Base-by-base conservation (phyloP, 306 rosid species). In the Trifolium pratense region DNA sequence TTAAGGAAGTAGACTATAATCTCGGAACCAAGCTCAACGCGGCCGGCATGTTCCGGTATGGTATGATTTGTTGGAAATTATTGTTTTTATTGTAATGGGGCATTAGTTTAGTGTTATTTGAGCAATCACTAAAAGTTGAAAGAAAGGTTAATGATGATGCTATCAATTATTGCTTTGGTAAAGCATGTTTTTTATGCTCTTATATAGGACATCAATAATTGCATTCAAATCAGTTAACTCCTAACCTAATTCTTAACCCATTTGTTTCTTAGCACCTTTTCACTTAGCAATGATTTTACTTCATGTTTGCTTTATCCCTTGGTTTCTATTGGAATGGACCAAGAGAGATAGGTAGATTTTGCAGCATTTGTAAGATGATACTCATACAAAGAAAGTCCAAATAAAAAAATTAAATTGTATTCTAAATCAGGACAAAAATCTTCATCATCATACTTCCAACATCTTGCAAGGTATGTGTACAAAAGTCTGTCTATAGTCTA, bases 401-500 rank as follows among this genome's bases (percentile, higher is more conserved):
- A 55, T 25, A 20, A 53, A 20, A 11, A 56, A 4, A n/a, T n/a
- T n/a, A 3, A 9, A 15, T 0, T 23, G 39, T 7, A 73, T 52
- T 36, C 56, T 6, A 70, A 74, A 31, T 34, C 15, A 20, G 64
- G 29, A 59, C 55, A 82, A 79, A 73, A 52, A n/a, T 53, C 45
- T 52, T 70, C 62, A 32, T 32, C 60, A 12, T 34, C 34, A 25
- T 64, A 40, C 37, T 31, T 68, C 21, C 42, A 74, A 59, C 45
- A 55, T 74, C 48, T 32, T 49, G 80, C 32, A 67, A 62, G 65
- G 61, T 23, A 37, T 66, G 75, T 82, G 72, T 81, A 73, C 74
- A 68, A 40, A 40, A 42, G 52, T 77, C 68, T 84, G 43, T 66
- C 83, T 84, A 80, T 82, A 36, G 9, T 36, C 39, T 36, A 36